phyloP scores from a whole-genome alignment of 306 rosid genomes.

The Vicia sativa region DNA sequence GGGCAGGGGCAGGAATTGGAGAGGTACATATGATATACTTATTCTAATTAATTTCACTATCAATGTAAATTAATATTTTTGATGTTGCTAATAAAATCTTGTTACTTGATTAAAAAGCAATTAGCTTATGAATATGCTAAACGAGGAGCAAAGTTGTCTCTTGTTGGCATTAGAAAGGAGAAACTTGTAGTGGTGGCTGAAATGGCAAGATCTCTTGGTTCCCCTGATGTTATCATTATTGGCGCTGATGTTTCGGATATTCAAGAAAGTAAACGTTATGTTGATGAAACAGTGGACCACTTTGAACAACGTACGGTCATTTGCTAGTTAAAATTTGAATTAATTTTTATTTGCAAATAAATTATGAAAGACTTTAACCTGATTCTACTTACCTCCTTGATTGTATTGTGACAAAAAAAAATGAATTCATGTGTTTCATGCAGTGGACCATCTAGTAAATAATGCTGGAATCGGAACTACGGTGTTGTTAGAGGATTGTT shows the following conservation, averaged over 20 bases:
- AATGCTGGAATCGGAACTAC: conserved; percentile 53
- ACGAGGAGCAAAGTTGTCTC: conserved; percentile 62
- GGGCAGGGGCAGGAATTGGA: conserved; percentile 52
- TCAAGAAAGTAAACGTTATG: conserved; percentile 54
- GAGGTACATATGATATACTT: conserved; percentile 27
- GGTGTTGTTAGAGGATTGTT: conserved; percentile 40
- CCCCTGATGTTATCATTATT: conserved; percentile 55
- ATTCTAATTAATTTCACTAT: too few relatives aligned
- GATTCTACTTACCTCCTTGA: too few relatives aligned
- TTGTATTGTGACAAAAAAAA: neutral
- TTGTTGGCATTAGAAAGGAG: conserved; percentile 57
- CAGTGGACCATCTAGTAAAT: conserved; percentile 83
- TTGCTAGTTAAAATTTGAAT: neutral
- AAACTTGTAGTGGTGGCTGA: conserved; percentile 53
- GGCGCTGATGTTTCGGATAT: conserved; percentile 62
- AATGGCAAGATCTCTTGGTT: conserved; percentile 51
- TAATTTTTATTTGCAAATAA: too few relatives aligned
- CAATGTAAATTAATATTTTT: neutral
- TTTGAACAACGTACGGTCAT: conserved; percentile 60
- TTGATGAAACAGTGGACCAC: conserved; percentile 55
- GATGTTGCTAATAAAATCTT: neutral
- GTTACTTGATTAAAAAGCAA: conserved; percentile 30
- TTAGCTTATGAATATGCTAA: conserved; percentile 75
- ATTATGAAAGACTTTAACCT: too few relatives aligned
- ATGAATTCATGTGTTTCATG: too few relatives aligned